These are phyloP conservation scores for Acrodontium crateriforme DNA, from an alignment of 2,329 filamentous ascomycete species.

Conservation along the genomic window DNA sequence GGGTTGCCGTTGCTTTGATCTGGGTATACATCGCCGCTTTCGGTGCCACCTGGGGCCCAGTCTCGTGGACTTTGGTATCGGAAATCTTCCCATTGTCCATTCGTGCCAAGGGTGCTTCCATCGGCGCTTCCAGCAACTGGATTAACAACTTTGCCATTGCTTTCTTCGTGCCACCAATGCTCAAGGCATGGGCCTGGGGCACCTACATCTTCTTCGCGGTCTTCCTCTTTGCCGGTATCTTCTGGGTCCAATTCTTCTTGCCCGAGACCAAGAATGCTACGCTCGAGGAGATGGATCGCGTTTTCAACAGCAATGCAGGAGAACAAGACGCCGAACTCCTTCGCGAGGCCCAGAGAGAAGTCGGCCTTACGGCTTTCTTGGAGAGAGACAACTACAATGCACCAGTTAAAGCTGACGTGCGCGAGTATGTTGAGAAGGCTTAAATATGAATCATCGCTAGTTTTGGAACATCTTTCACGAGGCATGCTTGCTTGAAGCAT, in stretches of 20 bases:
- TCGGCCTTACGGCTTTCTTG: no score
- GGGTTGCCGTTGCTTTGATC: conserved; percentile 53
- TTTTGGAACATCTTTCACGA: no score
- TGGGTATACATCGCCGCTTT: conserved; percentile 65
- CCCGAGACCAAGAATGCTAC: conserved; percentile 16
- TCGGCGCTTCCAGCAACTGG: conserved; percentile 12
- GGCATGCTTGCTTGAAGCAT: no score
- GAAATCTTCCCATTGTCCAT: conserved; percentile 17
- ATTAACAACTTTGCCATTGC: conserved; percentile 15
- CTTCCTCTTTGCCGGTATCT: conserved; percentile 7
- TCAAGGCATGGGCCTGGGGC: conserved; percentile 8
- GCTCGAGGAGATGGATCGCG: conserved; percentile 16
- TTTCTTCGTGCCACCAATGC: conserved; percentile 9
- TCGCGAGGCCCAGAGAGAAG: no score
- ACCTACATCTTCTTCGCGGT: conserved; percentile 14
- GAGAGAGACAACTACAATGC: no score
- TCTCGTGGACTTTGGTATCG: conserved; percentile 46
- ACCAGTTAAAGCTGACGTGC: no score
- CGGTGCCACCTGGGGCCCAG: conserved; percentile 57
- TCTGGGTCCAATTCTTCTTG: conserved; percentile 13
- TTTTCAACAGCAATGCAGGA: conserved; percentile 17
- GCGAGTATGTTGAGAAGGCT: no score
- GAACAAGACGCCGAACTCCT: no score
- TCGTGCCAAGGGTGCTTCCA: conserved; percentile 16
- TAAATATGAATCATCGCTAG: no score